Conservation (phyloP, 441 rosid species). For the Flueggea neowawraea region DNA sequence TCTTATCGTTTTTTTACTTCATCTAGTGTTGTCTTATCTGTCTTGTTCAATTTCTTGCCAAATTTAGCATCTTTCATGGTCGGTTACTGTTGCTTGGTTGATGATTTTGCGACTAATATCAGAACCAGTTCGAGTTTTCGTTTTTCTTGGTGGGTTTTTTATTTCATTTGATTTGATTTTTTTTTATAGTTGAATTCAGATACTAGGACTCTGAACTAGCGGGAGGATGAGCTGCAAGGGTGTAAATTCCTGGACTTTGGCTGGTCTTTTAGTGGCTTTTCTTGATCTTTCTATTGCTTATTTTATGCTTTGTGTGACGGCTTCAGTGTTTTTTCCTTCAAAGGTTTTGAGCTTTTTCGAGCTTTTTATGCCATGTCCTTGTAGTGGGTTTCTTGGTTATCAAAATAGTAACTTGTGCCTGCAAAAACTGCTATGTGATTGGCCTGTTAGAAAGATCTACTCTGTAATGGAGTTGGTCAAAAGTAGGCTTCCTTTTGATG, state of each 20-base stretch:
- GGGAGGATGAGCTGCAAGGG: slow-evolving; percentile 38
- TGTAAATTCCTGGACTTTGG: slow-evolving; percentile 62
- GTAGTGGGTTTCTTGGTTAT: slow-evolving; percentile 53
- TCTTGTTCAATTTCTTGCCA: slow-evolving; percentile 6
- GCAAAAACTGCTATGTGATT: slow-evolving; percentile 38
- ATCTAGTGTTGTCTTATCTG: not conserved
- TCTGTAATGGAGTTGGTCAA: slow-evolving; percentile 39
- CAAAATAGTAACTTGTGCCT: slow-evolving; percentile 35
- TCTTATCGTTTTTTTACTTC: not conserved
- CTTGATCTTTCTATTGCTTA: slow-evolving; percentile 61
- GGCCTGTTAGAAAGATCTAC: slow-evolving; percentile 38
- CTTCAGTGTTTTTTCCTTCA: slow-evolving; percentile 44
- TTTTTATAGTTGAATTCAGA: not conserved
- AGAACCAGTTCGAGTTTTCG: slow-evolving; percentile 2
- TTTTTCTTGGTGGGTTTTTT: slow-evolving; percentile 11
- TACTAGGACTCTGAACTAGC: slow-evolving; percentile 5
- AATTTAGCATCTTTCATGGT: slow-evolving; percentile 10
- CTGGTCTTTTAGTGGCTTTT: slow-evolving; percentile 55
- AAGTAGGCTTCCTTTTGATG: slow-evolving; percentile 55
- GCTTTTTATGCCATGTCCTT: slow-evolving; percentile 56
- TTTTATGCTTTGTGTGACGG: slow-evolving; percentile 50
- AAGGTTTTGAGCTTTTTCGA: slow-evolving; percentile 54
- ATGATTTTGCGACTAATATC: not conserved
- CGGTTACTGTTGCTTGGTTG: slow-evolving; percentile 8
- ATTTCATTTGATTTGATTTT: not conserved